Percentiles rank a stretch among this genome's conserved stretches.
Evolutionary conservation across 495 filamentous ascomycete species (phyloP).

Genomic region (Aspergillus campestris): DNA sequence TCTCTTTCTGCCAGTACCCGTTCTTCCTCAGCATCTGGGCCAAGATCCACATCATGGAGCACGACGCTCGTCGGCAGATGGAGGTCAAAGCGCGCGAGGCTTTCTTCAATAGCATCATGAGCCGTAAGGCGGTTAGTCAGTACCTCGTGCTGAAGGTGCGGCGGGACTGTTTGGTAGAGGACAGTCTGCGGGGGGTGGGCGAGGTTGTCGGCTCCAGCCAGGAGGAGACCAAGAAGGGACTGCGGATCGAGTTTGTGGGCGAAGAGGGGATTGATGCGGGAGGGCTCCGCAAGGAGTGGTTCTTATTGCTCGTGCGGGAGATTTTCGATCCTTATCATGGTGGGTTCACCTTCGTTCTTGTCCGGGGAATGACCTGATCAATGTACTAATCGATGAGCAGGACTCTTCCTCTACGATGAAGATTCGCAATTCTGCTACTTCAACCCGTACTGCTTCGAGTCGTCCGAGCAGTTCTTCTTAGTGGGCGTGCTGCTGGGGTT

Average conservation of each 20-base stretch:
- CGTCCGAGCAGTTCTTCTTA: constrained; percentile 87
- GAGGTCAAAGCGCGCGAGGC: constrained; percentile 81
- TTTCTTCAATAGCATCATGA: constrained; percentile 83
- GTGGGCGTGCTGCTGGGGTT: constrained; percentile 84
- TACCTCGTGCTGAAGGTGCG: constrained; percentile 74
- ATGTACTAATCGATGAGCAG: constrained; percentile 35
- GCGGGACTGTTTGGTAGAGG: constrained; percentile 83
- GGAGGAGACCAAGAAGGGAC: constrained; percentile 88
- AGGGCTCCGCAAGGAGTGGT: constrained; percentile 93
- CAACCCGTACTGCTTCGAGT: constrained; percentile 85
- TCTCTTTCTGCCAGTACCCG: constrained; percentile 90
- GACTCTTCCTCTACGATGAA: constrained; percentile 90
- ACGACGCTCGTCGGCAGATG: constrained; percentile 90
- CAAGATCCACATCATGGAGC: constrained; percentile 87
- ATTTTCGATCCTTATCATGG: constrained; percentile 89
- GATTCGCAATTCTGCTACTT: constrained; percentile 93
- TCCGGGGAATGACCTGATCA: not conserved
- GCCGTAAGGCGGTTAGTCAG: constrained; percentile 63
- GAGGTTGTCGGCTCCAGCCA: constrained; percentile 75
- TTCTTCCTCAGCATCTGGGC: constrained; percentile 91
- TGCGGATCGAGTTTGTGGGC: constrained; percentile 78
- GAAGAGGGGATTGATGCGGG: constrained; percentile 93
- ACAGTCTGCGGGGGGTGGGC: constrained; percentile 79
- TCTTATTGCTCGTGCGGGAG: constrained; percentile 81
- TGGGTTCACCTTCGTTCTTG: constrained; percentile 31